Evolutionary conservation across 2,329 filamentous ascomycete genomes (phyloP), one percentile per base, ranked within the genome.

Genomic region (Sporothrix inflata): DNA sequence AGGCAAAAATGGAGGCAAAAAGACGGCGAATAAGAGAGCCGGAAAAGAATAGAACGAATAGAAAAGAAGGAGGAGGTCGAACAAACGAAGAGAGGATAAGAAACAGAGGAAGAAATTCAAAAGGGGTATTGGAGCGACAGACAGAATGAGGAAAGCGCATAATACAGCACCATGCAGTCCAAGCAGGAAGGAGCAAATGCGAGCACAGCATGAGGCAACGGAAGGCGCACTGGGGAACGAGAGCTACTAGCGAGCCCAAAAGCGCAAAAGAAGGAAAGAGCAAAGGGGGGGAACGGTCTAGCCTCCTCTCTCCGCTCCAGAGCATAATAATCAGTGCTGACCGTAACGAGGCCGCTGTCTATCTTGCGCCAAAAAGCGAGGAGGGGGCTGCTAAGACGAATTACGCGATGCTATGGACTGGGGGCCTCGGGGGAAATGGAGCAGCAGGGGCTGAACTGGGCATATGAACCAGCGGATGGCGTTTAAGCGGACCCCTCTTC

Each of bases 1-100:
- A 57, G 45, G 47, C 47, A 68, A 40, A 57, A 63, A 65, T 65
- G 38, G 60, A 27, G 38, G 60, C 60, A 38, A 65, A 45, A 27
- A 16, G 38, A 65, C 60, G 38, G 21, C 27, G 55, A 65, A 69
- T 49, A 42, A 53, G 27, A 57, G 38, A 60, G 49, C 40, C 24
- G 51, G n/a, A 40, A 34, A 51, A 42, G 38, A 38, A 49, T 11
- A 53, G 16, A 21, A 16, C 5, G 38, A 67, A 27, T 57, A 60
- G 24, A 61, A 27, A 57, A 27, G 38, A 45, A 11, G 24, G 38
- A 42, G 8, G 34, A 19, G 16, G 6, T 38, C 42, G 2, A 19
- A 6, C 38, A 27, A 34, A 51, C 24, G 34, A 21, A 9, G n/a
- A 30, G n/a, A 51, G 11, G n/a, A 66, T 7, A 38, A 1, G 9